These are phyloP conservation scores for Acmispon strigosus DNA, from an alignment of 306 rosid species.

Conservation along the genomic window DNA sequence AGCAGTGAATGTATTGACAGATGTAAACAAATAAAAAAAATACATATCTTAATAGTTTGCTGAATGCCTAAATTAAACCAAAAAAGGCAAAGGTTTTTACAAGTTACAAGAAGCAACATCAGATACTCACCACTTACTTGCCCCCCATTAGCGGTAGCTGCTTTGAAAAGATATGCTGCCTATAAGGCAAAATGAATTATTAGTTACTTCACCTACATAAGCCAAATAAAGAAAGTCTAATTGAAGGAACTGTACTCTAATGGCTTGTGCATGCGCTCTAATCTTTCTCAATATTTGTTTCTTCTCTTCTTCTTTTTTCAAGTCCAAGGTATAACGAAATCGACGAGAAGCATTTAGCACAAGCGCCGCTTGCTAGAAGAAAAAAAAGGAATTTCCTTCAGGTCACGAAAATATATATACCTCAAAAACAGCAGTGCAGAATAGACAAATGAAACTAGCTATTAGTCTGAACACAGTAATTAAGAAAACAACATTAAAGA, in stretches of 20 bases:
- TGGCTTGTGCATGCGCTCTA: slow-evolving; percentile 81
- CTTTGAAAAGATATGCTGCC: slow-evolving; percentile 86
- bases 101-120: slow-evolving; percentile 2
- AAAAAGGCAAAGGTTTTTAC: neutral
- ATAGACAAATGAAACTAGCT: neutral
- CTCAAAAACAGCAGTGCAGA: slow-evolving; percentile 1
- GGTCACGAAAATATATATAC: neutral
- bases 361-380: slow-evolving; percentile 85
- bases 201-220: slow-evolving; percentile 6
- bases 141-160: slow-evolving; percentile 17
- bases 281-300: slow-evolving; percentile 57
- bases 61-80: neutral
- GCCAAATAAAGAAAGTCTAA: slow-evolving; percentile 11
- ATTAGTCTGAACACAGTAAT: neutral
- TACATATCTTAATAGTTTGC: neutral
- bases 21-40: neutral
- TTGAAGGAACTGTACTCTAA: slow-evolving; percentile 47
- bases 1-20: neutral
- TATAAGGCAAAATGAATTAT: slow-evolving; percentile 26
- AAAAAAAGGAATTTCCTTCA: neutral
- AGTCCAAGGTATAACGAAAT: slow-evolving; percentile 95
- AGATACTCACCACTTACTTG: slow-evolving; percentile 44
- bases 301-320: slow-evolving; percentile 89
- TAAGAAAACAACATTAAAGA: neutral
- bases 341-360: slow-evolving; percentile 99